phyloP scores from a whole-genome alignment of 108 stramenopile genomes.

The Stephanodiscus triporus region DNA sequence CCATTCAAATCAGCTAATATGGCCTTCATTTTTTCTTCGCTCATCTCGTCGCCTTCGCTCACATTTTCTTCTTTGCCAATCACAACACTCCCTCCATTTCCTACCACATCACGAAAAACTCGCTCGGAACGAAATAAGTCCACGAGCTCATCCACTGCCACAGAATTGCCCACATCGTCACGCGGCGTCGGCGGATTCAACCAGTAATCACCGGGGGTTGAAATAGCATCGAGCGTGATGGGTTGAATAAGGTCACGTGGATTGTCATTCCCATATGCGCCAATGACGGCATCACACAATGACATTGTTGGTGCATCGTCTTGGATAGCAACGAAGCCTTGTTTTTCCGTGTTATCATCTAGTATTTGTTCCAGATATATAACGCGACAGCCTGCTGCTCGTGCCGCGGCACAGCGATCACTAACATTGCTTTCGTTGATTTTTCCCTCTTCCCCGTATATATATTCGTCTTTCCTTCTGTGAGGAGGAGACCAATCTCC shows the following conservation, averaged over 20 bases:
- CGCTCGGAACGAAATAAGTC: slow-evolving; percentile 34
- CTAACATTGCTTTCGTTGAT: slow-evolving; percentile 13
- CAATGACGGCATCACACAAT: slow-evolving; percentile 60
- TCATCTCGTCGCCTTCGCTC: slow-evolving; percentile 36
- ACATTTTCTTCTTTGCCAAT: not conserved
- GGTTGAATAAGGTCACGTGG: slow-evolving; percentile 41
- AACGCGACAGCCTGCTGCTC: slow-evolving; percentile 69
- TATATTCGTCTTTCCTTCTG: not conserved
- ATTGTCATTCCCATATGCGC: slow-evolving; percentile 49
- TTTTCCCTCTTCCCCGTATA: not conserved
- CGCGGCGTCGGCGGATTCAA: slow-evolving; percentile 71
- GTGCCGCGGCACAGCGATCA: slow-evolving; percentile 64
- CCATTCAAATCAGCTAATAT: slow-evolving; percentile 71
- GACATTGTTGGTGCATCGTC: slow-evolving; percentile 38
- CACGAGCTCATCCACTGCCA: slow-evolving; percentile 50
- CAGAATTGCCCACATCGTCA: slow-evolving; percentile 70
- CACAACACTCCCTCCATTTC: slow-evolving; percentile 4
- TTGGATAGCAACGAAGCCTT: slow-evolving; percentile 10
- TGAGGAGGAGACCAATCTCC: slow-evolving; percentile 44
- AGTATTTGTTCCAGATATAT: slow-evolving; percentile 59
- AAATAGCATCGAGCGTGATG: slow-evolving; percentile 69
- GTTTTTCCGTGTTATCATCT: slow-evolving; percentile 1
- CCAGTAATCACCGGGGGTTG: slow-evolving; percentile 85
- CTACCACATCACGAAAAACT: slow-evolving; percentile 11
- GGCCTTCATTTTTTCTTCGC: slow-evolving; percentile 56